Conservation (phyloP, 768 basidiomycete species). For the Tulasnella sp. region DNA sequence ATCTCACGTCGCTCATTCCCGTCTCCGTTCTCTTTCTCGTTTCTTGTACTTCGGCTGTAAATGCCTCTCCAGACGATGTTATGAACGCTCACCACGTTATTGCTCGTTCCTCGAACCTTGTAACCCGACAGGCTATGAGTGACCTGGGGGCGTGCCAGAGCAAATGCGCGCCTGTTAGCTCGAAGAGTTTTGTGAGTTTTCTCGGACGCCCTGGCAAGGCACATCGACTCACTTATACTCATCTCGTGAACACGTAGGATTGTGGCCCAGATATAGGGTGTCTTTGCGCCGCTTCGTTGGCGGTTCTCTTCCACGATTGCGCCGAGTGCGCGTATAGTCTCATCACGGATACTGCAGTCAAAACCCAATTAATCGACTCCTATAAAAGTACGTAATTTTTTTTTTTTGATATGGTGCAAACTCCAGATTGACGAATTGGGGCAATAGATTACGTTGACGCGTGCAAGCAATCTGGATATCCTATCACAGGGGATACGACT, state of each 20-base stretch:
- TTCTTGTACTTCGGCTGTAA: not conserved
- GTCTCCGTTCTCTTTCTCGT: not conserved
- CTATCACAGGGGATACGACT: not conserved
- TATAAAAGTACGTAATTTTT: not conserved
- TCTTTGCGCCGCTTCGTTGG: not conserved
- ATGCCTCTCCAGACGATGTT: not conserved
- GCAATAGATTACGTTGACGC: not conserved
- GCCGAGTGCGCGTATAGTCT: not conserved
- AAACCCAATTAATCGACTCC: not conserved
- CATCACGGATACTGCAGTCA: not conserved
- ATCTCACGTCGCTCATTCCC: not conserved
- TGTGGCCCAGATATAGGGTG: not conserved
- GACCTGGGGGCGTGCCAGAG: not conserved
- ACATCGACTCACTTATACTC: not conserved
- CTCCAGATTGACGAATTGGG: not conserved
- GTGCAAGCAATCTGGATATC: not conserved
- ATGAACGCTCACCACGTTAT: not conserved
- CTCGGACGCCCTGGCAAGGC: not conserved
- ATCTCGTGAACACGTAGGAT: not conserved
- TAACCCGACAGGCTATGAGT: not conserved
- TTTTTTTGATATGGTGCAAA: not conserved
- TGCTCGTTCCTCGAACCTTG: not conserved
- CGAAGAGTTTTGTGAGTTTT: not conserved
- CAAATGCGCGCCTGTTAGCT: not conserved
- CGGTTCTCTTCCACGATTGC: not conserved